Percentiles rank a stretch among this genome's conserved stretches.
Conservation (phyloP, 495 filamentous ascomycete species). For the Aspergillus kassunensis region DNA sequence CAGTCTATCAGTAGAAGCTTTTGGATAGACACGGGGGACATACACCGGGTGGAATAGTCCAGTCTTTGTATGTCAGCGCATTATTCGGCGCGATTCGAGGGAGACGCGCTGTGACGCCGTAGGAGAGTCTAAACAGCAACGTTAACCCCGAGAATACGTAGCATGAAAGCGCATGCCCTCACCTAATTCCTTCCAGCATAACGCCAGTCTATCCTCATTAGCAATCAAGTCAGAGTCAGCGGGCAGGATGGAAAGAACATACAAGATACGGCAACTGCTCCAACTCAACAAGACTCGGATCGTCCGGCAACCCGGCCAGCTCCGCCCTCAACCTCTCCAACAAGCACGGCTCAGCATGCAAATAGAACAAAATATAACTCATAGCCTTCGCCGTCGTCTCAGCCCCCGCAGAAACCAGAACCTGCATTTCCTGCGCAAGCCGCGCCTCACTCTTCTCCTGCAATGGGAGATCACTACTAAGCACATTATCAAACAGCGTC, state of each 20-base stretch:
- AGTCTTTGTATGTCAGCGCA: conserved; percentile 17
- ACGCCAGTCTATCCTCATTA: conserved; percentile 22
- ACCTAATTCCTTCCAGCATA: conserved; percentile 32
- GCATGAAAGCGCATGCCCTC: neutral
- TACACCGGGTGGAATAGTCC: conserved; percentile 26
- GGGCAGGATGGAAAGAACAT: neutral
- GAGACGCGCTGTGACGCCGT: conserved; percentile 33
- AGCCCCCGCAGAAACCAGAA: conserved; percentile 43
- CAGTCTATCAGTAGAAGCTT: too few species aligned
- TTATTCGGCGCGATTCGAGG: conserved; percentile 36
- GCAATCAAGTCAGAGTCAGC: neutral
- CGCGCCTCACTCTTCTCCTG: conserved; percentile 31
- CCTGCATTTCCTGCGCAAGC: conserved; percentile 39
- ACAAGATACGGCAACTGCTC: conserved; percentile 34
- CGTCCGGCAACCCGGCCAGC: conserved; percentile 15
- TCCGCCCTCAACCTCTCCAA: conserved; percentile 27
- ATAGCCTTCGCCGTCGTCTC: conserved; percentile 43
- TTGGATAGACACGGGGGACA: neutral
- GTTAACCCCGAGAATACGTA: too few species aligned
- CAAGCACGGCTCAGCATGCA: conserved; percentile 31
- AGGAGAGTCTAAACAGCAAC: conserved; percentile 22
- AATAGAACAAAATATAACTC: conserved; percentile 35
- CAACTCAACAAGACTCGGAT: conserved; percentile 22
- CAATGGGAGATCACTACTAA: conserved; percentile 35
- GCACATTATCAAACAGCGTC: conserved; percentile 41